These are phyloP conservation scores for Quercus phellos DNA, from an alignment of 331 rosid genomes.

Conservation along the genomic window DNA sequence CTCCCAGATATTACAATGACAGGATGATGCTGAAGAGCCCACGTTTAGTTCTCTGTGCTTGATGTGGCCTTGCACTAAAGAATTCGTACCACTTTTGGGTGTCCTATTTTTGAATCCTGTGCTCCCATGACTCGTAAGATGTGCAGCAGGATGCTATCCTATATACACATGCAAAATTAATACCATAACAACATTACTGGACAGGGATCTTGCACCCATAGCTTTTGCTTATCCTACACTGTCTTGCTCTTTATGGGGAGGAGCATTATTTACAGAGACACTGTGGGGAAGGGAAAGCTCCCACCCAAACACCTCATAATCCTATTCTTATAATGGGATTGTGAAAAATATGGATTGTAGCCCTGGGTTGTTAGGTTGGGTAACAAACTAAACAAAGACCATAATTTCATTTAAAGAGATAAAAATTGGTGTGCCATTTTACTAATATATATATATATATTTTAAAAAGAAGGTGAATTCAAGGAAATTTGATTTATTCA, in stretches of 20 bases:
- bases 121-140: background rate
- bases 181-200: background rate
- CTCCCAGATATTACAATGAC: background rate
- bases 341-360: background rate
- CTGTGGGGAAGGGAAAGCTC: background rate
- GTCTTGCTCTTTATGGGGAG: background rate
- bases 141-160: background rate
- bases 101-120: background rate
- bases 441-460: background rate
- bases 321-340: background rate
- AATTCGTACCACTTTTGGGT: background rate
- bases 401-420: background rate
- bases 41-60: background rate
- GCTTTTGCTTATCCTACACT: background rate
- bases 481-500: background rate
- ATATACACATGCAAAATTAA: background rate
- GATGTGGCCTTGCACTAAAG: background rate
- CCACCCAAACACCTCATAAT: background rate
- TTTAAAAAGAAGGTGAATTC: background rate
- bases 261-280: background rate
- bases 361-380: background rate
- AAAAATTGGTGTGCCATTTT: background rate
- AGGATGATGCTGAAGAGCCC: background rate
- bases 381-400: background rate
- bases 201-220: background rate